A percentile compares a stretch with the other conserved stretches of the same genome.
Conservation (phyloP, 805 yeast species). For the Schwanniomyces vanrijiae region DNA sequence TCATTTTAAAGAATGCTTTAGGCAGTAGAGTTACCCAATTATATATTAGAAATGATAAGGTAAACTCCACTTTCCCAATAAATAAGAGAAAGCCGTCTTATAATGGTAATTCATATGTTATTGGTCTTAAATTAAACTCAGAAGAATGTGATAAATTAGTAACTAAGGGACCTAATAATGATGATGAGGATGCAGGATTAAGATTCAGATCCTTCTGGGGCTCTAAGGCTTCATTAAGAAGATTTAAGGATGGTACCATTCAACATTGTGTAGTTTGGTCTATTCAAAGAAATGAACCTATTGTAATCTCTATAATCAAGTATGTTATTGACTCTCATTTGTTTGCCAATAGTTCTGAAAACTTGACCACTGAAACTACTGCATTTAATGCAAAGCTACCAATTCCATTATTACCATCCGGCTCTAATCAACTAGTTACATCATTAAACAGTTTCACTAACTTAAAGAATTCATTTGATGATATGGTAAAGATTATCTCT, state of each 20-base stretch:
- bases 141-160: constrained; percentile 77
- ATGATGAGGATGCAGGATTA: constrained; percentile 52
- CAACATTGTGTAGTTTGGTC: constrained; percentile 91
- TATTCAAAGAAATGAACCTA: constrained; percentile 52
- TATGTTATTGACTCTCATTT: constrained; percentile 68
- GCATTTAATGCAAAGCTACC: constrained; percentile 56
- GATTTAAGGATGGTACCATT: constrained; percentile 90
- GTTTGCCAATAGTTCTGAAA: constrained; percentile 38
- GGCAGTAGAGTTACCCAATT: constrained; percentile 48
- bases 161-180: constrained; percentile 79
- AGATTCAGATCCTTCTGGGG: constrained; percentile 91
- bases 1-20: constrained; percentile 56
- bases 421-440: constrained; percentile 51
- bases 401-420: constrained; percentile 57
- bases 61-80: constrained; percentile 33
- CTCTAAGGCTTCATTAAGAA: constrained; percentile 73
- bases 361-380: constrained; percentile 36
- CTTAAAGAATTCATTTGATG: constrained; percentile 47
- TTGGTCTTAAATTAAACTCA: constrained; percentile 72
- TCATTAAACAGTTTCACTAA: constrained; percentile 28
- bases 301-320: constrained; percentile 62
- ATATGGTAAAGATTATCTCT: constrained; percentile 46
- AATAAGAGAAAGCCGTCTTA: constrained; percentile 54
- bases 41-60: constrained; percentile 27
- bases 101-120: constrained; percentile 29